Conservation (phyloP, 768 basidiomycete genomes). For the Psilocybe cyanescens region DNA sequence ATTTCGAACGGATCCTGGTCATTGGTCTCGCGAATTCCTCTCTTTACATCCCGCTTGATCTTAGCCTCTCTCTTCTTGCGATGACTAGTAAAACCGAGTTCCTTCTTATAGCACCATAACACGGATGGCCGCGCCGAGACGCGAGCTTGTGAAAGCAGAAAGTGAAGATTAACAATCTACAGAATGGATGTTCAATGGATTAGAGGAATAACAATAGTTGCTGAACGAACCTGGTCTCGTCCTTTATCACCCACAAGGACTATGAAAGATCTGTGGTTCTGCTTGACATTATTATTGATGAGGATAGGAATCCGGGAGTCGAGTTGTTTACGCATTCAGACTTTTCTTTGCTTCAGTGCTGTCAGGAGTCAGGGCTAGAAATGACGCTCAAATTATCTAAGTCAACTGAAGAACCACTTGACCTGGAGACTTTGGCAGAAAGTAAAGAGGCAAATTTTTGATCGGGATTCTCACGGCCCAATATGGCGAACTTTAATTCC, state of each 20-base stretch:
- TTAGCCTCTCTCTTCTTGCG: slow-evolving; percentile 97
- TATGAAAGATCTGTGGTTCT: slow-evolving; percentile 93
- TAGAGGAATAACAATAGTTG: background rate
- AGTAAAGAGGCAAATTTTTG: slow-evolving; percentile 17
- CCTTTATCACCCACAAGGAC: slow-evolving; percentile 95
- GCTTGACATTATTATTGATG: slow-evolving; percentile 92
- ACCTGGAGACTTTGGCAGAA: background rate
- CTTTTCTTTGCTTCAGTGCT: background rate
- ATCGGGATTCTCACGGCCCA: slow-evolving; percentile 14
- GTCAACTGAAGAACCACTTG: background rate
- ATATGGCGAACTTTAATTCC: background rate
- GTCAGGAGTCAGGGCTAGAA: background rate
- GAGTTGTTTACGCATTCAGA: slow-evolving; percentile 79
- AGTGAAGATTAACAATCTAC: slow-evolving; percentile 94
- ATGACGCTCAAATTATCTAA: background rate
- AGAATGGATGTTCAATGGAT: background rate
- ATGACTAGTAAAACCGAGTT: slow-evolving; percentile 95
- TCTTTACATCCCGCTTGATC: slow-evolving; percentile 95
- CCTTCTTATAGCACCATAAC: slow-evolving; percentile 99
- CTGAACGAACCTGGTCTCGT: slow-evolving; percentile 77
- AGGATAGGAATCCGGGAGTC: slow-evolving; percentile 93
- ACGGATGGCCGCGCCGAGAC: slow-evolving; percentile 90
- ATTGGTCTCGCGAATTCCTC: slow-evolving; percentile 91
- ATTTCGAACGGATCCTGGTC: slow-evolving; percentile 98
- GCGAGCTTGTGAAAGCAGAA: slow-evolving; percentile 87